Evolutionary conservation across 495 filamentous ascomycete genomes (phyloP), one percentile per base, ranked within the genome.

Genomic region (Halenospora varia): DNA sequence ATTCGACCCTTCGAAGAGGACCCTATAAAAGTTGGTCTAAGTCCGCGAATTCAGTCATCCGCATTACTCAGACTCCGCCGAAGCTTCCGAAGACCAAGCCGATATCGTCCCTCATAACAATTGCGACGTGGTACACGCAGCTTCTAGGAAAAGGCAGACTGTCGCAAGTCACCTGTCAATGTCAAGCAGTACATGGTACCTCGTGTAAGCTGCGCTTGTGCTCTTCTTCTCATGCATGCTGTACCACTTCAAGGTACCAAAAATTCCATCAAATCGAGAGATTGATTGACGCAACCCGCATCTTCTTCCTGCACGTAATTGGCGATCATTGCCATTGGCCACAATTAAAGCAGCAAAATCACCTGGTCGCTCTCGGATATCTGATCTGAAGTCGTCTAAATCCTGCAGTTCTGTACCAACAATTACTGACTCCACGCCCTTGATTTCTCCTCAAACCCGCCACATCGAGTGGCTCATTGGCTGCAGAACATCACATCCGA

Each of bases 401-500:
- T 45, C 15, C 15, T 45, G 6, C 42, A 17, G 15, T 45, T 15
- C 15, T 3, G 42, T 19, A 45, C 20, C 42, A 45, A 17, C 42
- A n/a, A n/a, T n/a, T n/a, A n/a, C n/a, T n/a, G n/a, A n/a, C n/a
- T n/a, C n/a, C n/a, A n/a, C n/a, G n/a, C n/a, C n/a, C n/a, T 58
- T 64, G 62, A 64, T 57, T 51, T 52, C 56, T 53, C 62, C 56
- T 59, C 62, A 56, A n/a, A 40, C 35, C 9, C 9, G 35, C 9
- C 9, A 9, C 9, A n/a, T 40, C 51, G 53, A 62, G 62, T 29
- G 59, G 59, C 57, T 60, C 60, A 62, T 47, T 62, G 53, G 60
- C 60, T 56, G 56, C 57, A 62, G 60, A 63, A 47, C 53, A 50
- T 42, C n/a, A 57, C 19, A 59, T 56, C 55, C 23, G 60, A 66